A percentile compares a stretch with the other conserved stretches of the same genome.
These are phyloP conservation scores for Coniochaeta sp. DNA, from an alignment of 2,329 filamentous ascomycete species.

Conservation along the genomic window DNA sequence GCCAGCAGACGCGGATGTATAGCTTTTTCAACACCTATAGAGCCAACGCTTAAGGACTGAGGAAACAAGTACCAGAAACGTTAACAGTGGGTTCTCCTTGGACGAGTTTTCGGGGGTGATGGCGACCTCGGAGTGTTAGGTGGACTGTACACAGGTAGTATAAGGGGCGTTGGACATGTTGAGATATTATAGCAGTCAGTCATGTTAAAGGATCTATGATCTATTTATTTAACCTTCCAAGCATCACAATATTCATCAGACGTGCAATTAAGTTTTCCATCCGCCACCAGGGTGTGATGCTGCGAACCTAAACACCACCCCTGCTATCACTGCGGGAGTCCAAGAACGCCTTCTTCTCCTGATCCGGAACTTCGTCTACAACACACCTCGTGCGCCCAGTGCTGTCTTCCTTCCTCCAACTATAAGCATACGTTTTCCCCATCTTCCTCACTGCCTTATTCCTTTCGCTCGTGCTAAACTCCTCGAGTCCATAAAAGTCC, in stretches of 20 bases:
- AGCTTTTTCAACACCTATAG: constrained; percentile 21
- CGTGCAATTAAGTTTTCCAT: not conserved
- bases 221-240: not conserved
- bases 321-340: not conserved
- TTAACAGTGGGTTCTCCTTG: not conserved
- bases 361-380: constrained; percentile 10
- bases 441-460: constrained; percentile 9
- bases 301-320: not conserved
- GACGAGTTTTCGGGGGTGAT: not conserved
- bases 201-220: not conserved
- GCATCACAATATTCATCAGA: not conserved
- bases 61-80: not conserved
- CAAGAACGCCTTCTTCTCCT: constrained; percentile 7
- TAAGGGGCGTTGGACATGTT: not conserved
- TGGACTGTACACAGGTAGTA: not conserved
- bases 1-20: constrained; percentile 25
- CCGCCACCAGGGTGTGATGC: not conserved
- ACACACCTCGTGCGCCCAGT: constrained; percentile 10
- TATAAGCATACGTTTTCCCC: constrained; percentile 11
- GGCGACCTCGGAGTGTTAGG: too few relatives aligned
- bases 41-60: constrained; percentile 1
- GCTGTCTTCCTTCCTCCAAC: constrained; percentile 4
- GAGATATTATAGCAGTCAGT: not conserved
- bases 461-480: constrained; percentile 5
- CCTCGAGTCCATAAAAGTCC: constrained; percentile 11